A percentile compares a stretch with the other conserved stretches of the same genome.
Conservation (phyloP, 176 grass and related monocot genomes). For the Rhipidocladum racemiflorum region DNA sequence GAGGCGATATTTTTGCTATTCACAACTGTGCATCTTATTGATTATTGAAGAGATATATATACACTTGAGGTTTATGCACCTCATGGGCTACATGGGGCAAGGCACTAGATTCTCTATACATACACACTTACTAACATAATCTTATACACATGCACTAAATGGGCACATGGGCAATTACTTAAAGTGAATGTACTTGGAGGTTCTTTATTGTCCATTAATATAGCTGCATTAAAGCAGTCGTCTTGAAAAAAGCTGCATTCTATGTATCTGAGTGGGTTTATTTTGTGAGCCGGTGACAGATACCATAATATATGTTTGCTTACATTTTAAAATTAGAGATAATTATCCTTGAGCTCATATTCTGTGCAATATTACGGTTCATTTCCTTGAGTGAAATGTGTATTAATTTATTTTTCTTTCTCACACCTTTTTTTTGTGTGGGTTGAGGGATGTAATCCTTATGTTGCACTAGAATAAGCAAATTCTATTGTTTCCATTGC, state of each 20-base stretch:
- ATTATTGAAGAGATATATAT: too few relatives aligned
- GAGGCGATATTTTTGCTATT: too few relatives aligned
- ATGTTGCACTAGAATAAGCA: slow-evolving; percentile 24
- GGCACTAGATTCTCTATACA: too few relatives aligned
- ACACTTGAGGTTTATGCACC: too few relatives aligned
- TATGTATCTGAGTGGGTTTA: neutral
- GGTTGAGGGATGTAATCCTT: neutral
- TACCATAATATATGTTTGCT: neutral
- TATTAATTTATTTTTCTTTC: slow-evolving; percentile 18
- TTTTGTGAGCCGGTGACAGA: slow-evolving; percentile 11
- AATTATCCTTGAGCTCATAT: neutral
- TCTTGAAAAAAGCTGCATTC: slow-evolving; percentile 17
- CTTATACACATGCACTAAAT: slow-evolving; percentile 1
- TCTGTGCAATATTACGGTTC: neutral
- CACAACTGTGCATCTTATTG: too few relatives aligned
- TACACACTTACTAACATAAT: neutral
- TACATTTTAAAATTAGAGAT: slow-evolving; percentile 4
- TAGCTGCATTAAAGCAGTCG: neutral
- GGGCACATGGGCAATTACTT: slow-evolving; percentile 19
- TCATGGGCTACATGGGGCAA: too few relatives aligned
- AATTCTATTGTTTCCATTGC: slow-evolving; percentile 32
- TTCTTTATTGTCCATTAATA: slow-evolving; percentile 21
- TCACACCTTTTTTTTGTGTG: neutral
- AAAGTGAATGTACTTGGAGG: slow-evolving; percentile 4
- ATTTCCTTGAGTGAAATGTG: slow-evolving; percentile 9